Percentiles rank a stretch among this genome's conserved stretches.
These are phyloP conservation scores for Brassica juncea DNA, from an alignment of 345 rosid species.

Conservation along the genomic window DNA sequence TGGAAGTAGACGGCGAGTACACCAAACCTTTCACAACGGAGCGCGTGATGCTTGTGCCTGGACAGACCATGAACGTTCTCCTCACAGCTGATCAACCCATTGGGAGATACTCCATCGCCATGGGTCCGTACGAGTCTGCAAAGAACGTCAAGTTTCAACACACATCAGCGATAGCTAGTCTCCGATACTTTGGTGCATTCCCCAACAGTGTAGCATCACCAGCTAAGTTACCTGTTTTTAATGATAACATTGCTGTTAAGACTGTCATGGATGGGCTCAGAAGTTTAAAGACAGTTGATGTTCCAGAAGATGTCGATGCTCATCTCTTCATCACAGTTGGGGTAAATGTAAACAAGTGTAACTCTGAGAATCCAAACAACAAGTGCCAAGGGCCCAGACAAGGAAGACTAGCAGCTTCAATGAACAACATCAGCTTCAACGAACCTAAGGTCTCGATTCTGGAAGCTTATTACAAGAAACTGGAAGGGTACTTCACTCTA, in stretches of 20 bases:
- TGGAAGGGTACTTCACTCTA: conserved; percentile 60
- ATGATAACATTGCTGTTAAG: conserved; percentile 67
- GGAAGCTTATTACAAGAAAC: conserved; percentile 70
- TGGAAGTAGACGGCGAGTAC: conserved; percentile 86
- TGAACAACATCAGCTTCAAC: conserved; percentile 77
- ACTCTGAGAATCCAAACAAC: conserved; percentile 50
- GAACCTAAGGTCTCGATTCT: conserved; percentile 63
- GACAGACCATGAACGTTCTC: conserved; percentile 83
- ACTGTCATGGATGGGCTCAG: conserved; percentile 78
- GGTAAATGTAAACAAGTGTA: conserved; percentile 66
- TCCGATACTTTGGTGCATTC: conserved; percentile 61
- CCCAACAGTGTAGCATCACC: conserved; percentile 56
- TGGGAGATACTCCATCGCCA: conserved; percentile 75
- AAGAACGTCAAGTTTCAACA: conserved; percentile 60
- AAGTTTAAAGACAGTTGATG: conserved; percentile 51
- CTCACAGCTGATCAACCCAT: conserved; percentile 74
- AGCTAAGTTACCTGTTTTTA: conserved; percentile 65
- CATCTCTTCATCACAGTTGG: conserved; percentile 68
- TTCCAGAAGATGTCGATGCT: conserved; percentile 59
- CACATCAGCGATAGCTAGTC: conserved; percentile 58
- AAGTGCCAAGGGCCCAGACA: conserved; percentile 56
- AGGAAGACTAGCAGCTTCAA: conserved; percentile 75
- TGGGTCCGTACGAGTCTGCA: conserved; percentile 82
- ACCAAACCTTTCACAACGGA: conserved; percentile 69
- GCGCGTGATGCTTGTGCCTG: conserved; percentile 83